These are phyloP conservation scores for Nemania diffusa DNA, from an alignment of 2,329 filamentous ascomycete species.

Conservation along the genomic window DNA sequence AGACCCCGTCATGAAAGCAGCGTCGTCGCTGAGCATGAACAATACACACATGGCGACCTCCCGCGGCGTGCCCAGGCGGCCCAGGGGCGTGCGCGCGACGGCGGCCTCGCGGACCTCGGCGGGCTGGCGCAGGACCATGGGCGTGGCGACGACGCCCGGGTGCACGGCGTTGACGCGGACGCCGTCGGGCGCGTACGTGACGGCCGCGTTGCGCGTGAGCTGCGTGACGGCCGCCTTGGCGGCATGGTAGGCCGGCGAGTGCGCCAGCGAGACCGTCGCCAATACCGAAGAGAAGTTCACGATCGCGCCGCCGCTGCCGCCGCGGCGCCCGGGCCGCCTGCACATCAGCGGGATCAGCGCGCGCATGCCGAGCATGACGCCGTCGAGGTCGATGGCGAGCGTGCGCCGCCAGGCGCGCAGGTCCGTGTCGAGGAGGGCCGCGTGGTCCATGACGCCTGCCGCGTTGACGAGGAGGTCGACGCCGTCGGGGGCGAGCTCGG, in stretches of 20 bases:
- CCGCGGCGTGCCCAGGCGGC: conserved; percentile 1
- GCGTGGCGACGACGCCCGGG: not conserved
- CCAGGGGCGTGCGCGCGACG: not conserved
- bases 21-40: conserved; percentile 19
- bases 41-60: conserved; percentile 15
- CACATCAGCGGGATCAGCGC: conserved; percentile 10
- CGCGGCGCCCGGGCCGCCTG: too few species aligned
- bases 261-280: not conserved
- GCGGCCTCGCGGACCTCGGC: not conserved
- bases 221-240: conserved; percentile 14
- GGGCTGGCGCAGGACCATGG: not conserved
- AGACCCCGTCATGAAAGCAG: conserved; percentile 6
- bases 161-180: conserved; percentile 22
- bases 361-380: conserved; percentile 17
- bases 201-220: conserved; percentile 13
- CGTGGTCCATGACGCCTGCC: conserved; percentile 15
- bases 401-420: not conserved
- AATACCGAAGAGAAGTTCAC: conserved; percentile 12
- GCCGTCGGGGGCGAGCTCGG: not conserved
- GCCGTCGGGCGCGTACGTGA: not conserved
- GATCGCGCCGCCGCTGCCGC: conserved; percentile 1
- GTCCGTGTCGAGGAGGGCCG: conserved; percentile 7
- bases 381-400: conserved; percentile 9
- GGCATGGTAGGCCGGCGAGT: conserved; percentile 12
- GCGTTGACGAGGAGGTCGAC: conserved; percentile 19